Base-by-base conservation (phyloP, 2,329 filamentous ascomycete genomes). In the Aspergillus sp. region DNA sequence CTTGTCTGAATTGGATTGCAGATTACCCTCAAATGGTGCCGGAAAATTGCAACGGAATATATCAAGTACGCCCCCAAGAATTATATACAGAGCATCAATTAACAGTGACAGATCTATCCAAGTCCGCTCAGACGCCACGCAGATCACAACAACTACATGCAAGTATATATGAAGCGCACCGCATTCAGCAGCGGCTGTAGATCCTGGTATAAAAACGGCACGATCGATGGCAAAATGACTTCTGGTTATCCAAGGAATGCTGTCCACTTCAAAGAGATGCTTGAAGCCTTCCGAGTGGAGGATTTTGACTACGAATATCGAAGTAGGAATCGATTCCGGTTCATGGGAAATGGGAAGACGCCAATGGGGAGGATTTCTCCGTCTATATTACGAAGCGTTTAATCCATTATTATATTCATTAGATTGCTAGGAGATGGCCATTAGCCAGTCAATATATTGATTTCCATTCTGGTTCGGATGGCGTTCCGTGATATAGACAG, bases 121-220 rank as follows among this genome's bases (percentile, higher is more conserved):
- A 37, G 56, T 62, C 35, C 54, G 56, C 40, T 42, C 50, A 28
- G 51, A 62, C 13, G 54, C 57, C n/a, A 42, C 58, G 28, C 50
- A 64, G 62, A 64, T n/a, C 67, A 62, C 44, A 62, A 64, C 33
- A 50, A 53, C 11, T 66, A 62, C 39, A 54, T 50, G 2, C 60
- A 68, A 36, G 53, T 61, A 44, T 60, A 62, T 40, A 49, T 64
- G 33, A 57, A 62, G 42, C 56, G 55, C 9, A 61, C 58, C 10
- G 56, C 60, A 0, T 66, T 59, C 57, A 43, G 53, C 1, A 52
- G 50, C 10, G 48, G 49, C 10, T 65, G 61, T 32, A 48, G 52
- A 2, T 53, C 53, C 19, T 64, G 60, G 61, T 64, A 64, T 38
- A 61, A 61, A 39, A 56, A 58, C 26, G 54, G 56, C 28, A 58